A percentile compares a stretch with the other conserved stretches of the same genome.
Conservation (phyloP, 768 basidiomycete species). For the Myochromella boudieri region DNA sequence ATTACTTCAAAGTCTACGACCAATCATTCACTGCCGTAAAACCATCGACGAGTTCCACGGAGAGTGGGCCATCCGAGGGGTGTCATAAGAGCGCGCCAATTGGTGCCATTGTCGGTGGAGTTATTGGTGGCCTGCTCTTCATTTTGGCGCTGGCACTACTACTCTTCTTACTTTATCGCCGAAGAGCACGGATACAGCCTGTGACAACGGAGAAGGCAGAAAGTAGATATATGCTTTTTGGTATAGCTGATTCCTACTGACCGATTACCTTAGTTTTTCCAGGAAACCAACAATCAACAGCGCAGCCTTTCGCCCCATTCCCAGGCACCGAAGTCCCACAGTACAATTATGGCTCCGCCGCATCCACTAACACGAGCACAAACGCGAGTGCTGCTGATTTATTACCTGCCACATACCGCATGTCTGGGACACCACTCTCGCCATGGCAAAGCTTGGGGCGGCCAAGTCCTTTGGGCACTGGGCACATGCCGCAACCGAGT, state of each 20-base stretch:
- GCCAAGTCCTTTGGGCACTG: conserved; percentile 1
- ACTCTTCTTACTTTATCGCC: conserved; percentile 22
- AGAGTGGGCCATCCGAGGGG: conserved; percentile 2
- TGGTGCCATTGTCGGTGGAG: conserved; percentile 30
- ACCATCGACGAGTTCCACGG: conserved; percentile 5
- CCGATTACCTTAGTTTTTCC: not conserved
- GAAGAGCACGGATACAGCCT: conserved; percentile 10
- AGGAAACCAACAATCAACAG: not conserved
- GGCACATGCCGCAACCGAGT: conserved; percentile 6
- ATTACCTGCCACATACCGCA: too few relatives aligned
- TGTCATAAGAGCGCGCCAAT: too few relatives aligned
- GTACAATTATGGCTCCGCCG: conserved; percentile 1
- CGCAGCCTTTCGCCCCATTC: not conserved
- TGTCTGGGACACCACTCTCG: conserved; percentile 3
- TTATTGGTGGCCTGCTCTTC: conserved; percentile 26
- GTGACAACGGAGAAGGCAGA: not conserved
- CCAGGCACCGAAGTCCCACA: not conserved
- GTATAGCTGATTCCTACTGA: not conserved
- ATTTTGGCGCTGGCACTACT: conserved; percentile 14
- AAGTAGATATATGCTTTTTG: not conserved
- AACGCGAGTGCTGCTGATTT: conserved; percentile 1
- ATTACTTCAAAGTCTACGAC: conserved; percentile 34
- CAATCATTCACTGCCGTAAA: conserved; percentile 19
- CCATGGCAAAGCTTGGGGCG: conserved; percentile 8
- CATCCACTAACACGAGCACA: not conserved